phyloP scores from a whole-genome alignment of 345 rosid genomes.

The Syzygium aqueum region DNA sequence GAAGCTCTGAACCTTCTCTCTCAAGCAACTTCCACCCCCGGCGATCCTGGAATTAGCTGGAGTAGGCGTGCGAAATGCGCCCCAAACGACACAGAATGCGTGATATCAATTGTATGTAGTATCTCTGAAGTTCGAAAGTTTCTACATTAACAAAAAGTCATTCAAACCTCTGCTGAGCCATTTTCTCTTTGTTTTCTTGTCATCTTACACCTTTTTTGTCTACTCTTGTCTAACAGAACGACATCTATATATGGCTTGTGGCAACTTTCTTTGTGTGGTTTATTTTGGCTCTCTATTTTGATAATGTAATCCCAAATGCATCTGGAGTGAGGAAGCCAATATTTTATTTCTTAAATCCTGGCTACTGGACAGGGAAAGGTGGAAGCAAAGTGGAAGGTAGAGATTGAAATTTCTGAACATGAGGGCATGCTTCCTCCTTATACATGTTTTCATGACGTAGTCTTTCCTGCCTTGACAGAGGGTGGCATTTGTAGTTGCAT shows the following conservation, averaged over 20 bases:
- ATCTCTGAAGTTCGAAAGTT: not conserved
- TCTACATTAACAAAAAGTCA: not conserved
- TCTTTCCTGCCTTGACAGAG: constrained; percentile 34
- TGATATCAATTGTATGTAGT: constrained; percentile 62
- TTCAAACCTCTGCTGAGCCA: not conserved
- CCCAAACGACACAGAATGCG: constrained; percentile 47
- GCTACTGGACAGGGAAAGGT: constrained; percentile 91
- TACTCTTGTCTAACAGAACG: constrained; percentile 50
- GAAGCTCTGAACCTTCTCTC: constrained; percentile 47
- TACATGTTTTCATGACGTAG: not conserved
- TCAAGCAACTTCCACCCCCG: constrained; percentile 58
- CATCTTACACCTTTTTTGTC: not conserved
- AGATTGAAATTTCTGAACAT: not conserved
- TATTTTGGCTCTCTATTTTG: constrained; percentile 82
- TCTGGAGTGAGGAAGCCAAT: constrained; percentile 73
- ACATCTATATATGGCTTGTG: constrained; percentile 64
- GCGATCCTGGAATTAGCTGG: constrained; percentile 87
- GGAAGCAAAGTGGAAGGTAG: constrained; percentile 72
- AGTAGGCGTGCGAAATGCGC: constrained; percentile 49
- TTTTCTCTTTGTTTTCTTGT: not conserved
- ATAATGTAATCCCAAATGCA: constrained; percentile 75
- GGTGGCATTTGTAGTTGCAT: constrained; percentile 79
- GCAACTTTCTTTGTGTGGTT: constrained; percentile 66
- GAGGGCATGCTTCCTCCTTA: not conserved
- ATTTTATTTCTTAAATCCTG: constrained; percentile 71